phyloP scores from a whole-genome alignment of 257 asterid genomes.

The Plantago major region DNA sequence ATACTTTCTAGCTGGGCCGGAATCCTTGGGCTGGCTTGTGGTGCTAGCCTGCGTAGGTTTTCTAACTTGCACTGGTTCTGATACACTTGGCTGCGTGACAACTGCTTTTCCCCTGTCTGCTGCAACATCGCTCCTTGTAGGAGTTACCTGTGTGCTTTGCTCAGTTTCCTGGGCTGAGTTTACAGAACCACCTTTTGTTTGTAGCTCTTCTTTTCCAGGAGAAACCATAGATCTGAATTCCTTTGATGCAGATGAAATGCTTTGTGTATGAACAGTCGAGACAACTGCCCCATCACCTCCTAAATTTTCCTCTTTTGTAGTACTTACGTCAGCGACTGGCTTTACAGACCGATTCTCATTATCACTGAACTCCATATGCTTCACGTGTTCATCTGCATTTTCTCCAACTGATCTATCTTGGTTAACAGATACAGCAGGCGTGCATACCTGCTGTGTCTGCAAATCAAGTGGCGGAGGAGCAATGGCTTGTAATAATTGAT shows the following conservation, averaged over 20 bases:
- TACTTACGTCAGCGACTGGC: constrained; percentile 36
- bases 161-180: constrained; percentile 67
- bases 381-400: constrained; percentile 44
- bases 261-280: constrained; percentile 33
- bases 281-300: constrained; percentile 51
- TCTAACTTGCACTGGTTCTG: constrained; percentile 58
- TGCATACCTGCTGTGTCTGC: constrained; percentile 47
- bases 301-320: constrained; percentile 44
- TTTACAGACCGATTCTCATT: constrained; percentile 46
- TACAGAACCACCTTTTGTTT: constrained; percentile 35
- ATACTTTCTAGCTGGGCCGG: constrained; percentile 70
- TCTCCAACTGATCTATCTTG: constrained; percentile 55
- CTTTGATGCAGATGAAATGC: constrained; percentile 36
- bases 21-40: constrained; percentile 65
- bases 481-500: constrained; percentile 86
- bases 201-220: constrained; percentile 71
- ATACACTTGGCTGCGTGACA: constrained; percentile 39
- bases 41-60: constrained; percentile 57
- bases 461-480: constrained; percentile 78
- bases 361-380: constrained; percentile 46
- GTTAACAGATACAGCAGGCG: constrained; percentile 41
- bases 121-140: constrained; percentile 49
- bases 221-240: constrained; percentile 50
- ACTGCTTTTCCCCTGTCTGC: constrained; percentile 79
- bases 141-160: constrained; percentile 38